phyloP scores from a whole-genome alignment of 106 monocot species.

The Dendrobium catenatum region DNA sequence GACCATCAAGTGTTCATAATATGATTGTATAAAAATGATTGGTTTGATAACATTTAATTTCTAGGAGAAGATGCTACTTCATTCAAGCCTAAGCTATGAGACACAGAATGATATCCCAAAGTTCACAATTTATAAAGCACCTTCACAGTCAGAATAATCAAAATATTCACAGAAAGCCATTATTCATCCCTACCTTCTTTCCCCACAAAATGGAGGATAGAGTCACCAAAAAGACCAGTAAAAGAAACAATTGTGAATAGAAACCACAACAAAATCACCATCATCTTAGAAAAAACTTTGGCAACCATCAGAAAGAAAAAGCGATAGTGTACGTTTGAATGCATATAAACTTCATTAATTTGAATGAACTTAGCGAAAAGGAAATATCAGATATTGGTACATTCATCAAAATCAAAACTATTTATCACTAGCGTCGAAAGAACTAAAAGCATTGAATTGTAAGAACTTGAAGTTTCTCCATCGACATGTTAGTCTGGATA shows the following conservation, averaged over 20 bases:
- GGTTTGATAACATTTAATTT: neutral
- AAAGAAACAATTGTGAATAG: neutral
- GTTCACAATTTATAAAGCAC: no score
- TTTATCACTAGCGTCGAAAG: neutral
- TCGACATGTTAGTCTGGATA: no score
- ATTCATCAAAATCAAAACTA: neutral
- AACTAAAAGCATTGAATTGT: neutral
- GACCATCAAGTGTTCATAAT: neutral
- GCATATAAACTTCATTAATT: neutral
- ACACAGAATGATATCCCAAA: no score
- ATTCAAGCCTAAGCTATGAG: no score
- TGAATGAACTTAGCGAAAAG: neutral
- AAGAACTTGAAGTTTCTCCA: neutral
- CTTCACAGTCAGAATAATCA: no score
- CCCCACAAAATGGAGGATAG: neutral
- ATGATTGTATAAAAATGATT: neutral
- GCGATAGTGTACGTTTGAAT: neutral
- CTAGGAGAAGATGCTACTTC: no score
- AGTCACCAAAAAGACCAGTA: neutral
- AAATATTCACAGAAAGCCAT: no score
- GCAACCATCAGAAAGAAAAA: neutral
- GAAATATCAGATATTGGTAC: neutral
- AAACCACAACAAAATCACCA: neutral
- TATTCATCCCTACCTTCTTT: neutral
- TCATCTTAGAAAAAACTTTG: neutral